Conservation (phyloP, 495 filamentous ascomycete species). For the Lasiosphaeria hispida region DNA sequence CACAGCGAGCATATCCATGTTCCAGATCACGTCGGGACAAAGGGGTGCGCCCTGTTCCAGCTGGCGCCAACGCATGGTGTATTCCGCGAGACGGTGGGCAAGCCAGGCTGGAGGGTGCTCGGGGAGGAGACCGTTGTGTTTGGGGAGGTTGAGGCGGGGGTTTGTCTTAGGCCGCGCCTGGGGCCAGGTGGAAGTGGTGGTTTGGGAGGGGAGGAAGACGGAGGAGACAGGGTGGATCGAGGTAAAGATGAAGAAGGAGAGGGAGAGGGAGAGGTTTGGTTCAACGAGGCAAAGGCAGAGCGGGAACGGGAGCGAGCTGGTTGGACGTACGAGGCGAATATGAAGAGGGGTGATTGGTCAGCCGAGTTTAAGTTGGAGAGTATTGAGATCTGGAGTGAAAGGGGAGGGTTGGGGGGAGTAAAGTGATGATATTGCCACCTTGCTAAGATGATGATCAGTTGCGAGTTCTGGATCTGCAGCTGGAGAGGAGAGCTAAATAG, state of each 20-base stretch:
- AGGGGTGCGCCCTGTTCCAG: constrained; percentile 26
- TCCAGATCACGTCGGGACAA: constrained; percentile 5
- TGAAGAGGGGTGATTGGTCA: constrained; percentile 18
- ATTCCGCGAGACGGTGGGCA: constrained; percentile 22
- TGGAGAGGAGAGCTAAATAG: no score
- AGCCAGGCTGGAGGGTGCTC: constrained; percentile 19
- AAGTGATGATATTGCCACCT: no score
- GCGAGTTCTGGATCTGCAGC: no score
- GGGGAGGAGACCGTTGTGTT: constrained; percentile 11
- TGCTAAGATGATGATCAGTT: no score
- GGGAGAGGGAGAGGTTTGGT: background rate
- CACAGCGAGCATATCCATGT: background rate
- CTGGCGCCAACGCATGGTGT: constrained; percentile 26
- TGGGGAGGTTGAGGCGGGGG: constrained; percentile 5
- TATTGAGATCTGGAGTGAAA: constrained; percentile 26
- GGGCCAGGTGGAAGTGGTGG: no score
- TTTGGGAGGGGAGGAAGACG: no score
- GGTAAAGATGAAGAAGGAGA: constrained; percentile 7
- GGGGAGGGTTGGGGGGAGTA: no score
- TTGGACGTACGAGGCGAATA: constrained; percentile 20
- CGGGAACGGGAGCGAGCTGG: constrained; percentile 4
- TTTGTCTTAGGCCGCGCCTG: no score
- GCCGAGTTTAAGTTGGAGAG: constrained; percentile 14
- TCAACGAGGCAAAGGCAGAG: constrained; percentile 1
- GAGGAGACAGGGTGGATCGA: background rate